Evolutionary conservation across 2,329 filamentous ascomycete genomes (phyloP).

Genomic region (Alternaria gansuensis): DNA sequence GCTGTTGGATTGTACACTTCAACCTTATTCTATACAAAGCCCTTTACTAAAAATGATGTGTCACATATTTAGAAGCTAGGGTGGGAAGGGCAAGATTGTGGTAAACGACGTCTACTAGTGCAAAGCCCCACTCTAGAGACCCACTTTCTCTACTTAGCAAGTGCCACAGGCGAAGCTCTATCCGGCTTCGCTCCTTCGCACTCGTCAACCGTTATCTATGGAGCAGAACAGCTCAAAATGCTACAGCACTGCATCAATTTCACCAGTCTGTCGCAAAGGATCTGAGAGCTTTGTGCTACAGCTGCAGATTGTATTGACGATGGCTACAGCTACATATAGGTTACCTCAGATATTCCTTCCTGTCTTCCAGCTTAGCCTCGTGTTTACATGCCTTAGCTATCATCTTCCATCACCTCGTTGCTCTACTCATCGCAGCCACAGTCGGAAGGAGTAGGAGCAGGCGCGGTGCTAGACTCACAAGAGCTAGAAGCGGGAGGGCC

Average conservation of each 20-base stretch:
- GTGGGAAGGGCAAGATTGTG: background rate
- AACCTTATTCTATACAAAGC: background rate
- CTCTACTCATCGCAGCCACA: constrained; percentile 4
- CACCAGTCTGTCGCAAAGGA: background rate
- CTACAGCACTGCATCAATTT: background rate
- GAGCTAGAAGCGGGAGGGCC: background rate
- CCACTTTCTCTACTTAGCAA: background rate
- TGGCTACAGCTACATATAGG: constrained; percentile 3
- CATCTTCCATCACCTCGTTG: background rate
- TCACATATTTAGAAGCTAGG: too few species aligned
- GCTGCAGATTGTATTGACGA: background rate
- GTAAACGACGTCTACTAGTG: background rate
- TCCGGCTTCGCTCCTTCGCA: background rate
- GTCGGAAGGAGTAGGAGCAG: constrained; percentile 7
- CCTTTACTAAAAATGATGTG: background rate
- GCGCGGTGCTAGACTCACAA: constrained; percentile 1
- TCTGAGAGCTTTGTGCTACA: background rate
- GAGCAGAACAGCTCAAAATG: background rate
- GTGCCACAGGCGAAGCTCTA: background rate
- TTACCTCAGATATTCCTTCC: background rate
- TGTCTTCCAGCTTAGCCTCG: background rate
- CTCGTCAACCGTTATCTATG: background rate
- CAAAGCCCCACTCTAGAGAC: background rate
- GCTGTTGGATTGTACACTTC: too few species aligned
- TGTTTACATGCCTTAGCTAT: background rate